Evolutionary conservation across 2,329 filamentous ascomycete species (phyloP), one percentile per base, ranked within the genome.

Genomic region (Blastomyces percursus): DNA sequence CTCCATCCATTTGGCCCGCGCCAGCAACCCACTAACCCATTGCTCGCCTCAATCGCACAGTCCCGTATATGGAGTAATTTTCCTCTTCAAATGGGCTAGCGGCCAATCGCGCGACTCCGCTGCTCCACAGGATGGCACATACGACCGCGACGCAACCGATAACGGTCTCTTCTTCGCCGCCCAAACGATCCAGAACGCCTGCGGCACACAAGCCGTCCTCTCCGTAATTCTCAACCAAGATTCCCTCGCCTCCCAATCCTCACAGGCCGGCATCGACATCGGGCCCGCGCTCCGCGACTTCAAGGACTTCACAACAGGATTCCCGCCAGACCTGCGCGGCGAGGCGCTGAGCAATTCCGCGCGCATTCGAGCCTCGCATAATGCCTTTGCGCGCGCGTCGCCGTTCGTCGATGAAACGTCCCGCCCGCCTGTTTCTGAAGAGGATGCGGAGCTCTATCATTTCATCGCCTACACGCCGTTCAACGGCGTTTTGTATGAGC

Each of bases 141-240:
- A 90, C 75, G 91, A 96, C 78, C 80, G 85, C 68, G 81, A 80
- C 19, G 90, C 91, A 16, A 80, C 88, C 21, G 86, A 91, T 66
- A 81, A 83, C 66, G 69, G 73, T 65, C 82, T 96, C 70, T 99
- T 96, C 82, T 99, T 99, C 77, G 94, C 94, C 3, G 86, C 88
- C 38, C 94, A 99, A 79, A 97, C 93, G 3, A 99, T 99, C 74
- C 93, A 97, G 77, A 99, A 99, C 76, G 94, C 94, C 8, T 99
- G 94, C 78, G 94, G 92, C 54, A 99, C 94, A 19, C 94, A 99
- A 76, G 94, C 94, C 3, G 84, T 99, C 56, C 84, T 99, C 50
- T 94, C 89, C 61, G 90, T 97, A 61, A 82, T 97, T 40, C 80
- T 99, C 68, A 99, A 99, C 79, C 89, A 95, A 75, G 81, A 78